Percentiles rank a stretch among this genome's conserved stretches.
Evolutionary conservation across 2,329 filamentous ascomycete species (phyloP).

Genomic region (Ceratocystis huliohia): DNA sequence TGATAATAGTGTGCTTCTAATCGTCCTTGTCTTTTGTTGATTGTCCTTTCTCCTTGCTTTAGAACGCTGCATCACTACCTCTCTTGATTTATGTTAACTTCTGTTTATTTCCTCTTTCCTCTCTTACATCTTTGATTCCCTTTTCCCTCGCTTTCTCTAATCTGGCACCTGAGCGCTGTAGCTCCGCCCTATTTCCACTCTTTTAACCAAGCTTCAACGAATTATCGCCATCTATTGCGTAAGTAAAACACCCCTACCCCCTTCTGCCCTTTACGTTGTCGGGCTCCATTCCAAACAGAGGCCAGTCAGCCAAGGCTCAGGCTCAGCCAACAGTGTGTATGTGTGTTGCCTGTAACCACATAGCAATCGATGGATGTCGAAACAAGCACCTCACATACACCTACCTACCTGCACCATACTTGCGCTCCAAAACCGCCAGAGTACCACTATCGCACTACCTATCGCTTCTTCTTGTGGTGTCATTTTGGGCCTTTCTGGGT

Average conservation of each 20-base stretch:
- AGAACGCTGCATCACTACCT: not conserved
- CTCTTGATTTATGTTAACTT: not conserved
- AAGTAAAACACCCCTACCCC: constrained; percentile 1
- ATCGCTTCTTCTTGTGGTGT: not conserved
- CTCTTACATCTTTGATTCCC: not conserved
- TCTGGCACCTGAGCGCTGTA: not conserved
- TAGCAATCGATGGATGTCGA: not conserved
- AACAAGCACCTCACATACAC: not conserved
- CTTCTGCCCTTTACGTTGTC: not conserved
- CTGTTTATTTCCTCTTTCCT: not conserved
- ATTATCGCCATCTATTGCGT: not conserved
- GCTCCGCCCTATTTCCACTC: not conserved
- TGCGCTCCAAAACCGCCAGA: not conserved
- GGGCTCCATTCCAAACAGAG: constrained; percentile 4
- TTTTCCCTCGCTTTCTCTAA: not conserved
- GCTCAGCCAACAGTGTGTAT: not conserved
- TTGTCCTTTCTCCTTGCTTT: constrained; percentile 2
- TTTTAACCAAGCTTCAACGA: not conserved
- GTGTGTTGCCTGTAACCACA: not conserved
- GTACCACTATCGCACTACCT: not conserved
- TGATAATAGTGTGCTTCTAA: constrained; percentile 14
- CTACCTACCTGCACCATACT: not conserved
- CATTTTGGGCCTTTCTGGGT: too few species aligned
- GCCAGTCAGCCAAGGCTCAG: not conserved
- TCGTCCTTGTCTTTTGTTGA: constrained; percentile 1